Base-by-base conservation (phyloP, 495 filamentous ascomycete species). In the Trichoderma reesei region DNA sequence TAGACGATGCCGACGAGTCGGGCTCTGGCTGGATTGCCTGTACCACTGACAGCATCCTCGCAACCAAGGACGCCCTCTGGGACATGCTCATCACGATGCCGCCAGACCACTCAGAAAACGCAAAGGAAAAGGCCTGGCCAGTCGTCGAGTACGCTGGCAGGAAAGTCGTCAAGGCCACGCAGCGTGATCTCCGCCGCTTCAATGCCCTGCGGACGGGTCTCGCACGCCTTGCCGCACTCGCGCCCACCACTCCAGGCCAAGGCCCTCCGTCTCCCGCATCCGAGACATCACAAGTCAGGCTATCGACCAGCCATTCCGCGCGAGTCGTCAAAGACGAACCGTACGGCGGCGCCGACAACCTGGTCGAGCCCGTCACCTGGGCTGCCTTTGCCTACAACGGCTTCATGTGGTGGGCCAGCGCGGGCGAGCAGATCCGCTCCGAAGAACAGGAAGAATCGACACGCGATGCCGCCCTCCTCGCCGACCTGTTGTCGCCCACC, bases 391-490 rank as follows among this genome's bases (percentile, higher is more conserved):
- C 92, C 9, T 98, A 97, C 71, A 85, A 83, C 34, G 88, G 89
- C 4, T 96, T 97, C 78, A 92, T 97, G 77, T 98, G 93, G 93
- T 98, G 94, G 94, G 94, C 94, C 0, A 92, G 90, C 1, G 94
- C 94, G 1, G 94, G 94, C 59, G 94, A 98, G 74, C 85, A 89
- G 72, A 81, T 86, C 2, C 82, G 84, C 31, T 72, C 78, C 41
- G 74, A 77, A 16, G 75, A 81, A 44, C 72, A 79, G 26, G 80
- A 84, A 44, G 78, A 80, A 65, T 70, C 73, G 59, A 72, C 73
- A n/a, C 74, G 71, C 72, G 83, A 78, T 71, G 74, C 68, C 59
- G 71, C 70, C 8, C 77, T 83, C 13, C 74, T 83, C 34, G 79
- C 71, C 54, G 83, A 78, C 63, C 67, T 75, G 39, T 71, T 65